A percentile compares a stretch with the other conserved stretches of the same genome.
phyloP scores from a whole-genome alignment of 1,284 basidiomycete species.

The Irpex rosettiformis region DNA sequence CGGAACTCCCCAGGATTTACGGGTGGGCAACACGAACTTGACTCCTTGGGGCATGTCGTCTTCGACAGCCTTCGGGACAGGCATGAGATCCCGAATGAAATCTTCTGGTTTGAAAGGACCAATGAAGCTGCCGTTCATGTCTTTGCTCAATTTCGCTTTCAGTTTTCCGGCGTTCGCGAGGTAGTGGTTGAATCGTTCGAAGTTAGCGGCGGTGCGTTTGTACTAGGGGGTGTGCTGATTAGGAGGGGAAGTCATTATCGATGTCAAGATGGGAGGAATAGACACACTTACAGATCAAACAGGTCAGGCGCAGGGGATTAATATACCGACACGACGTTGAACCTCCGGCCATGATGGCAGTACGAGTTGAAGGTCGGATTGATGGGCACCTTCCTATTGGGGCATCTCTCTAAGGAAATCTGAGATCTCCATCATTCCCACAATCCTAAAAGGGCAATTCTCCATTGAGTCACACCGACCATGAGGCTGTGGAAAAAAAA shows the following conservation, averaged over 20 bases:
- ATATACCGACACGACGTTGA: not conserved
- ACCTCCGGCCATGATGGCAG: no score
- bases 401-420: not conserved
- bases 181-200: not conserved
- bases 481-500: no score
- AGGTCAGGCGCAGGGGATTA: not conserved
- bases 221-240: no score
- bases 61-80: not conserved
- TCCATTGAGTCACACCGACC: no score
- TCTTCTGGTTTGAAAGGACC: not conserved
- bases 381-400: not conserved
- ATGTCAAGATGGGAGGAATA: no score
- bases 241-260: no score
- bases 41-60: not conserved
- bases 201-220: not conserved
- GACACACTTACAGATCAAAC: no score
- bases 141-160: not conserved
- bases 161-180: no score
- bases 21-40: not conserved
- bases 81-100: not conserved
- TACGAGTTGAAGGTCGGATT: not conserved
- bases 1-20: not conserved
- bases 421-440: not conserved
- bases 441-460: not conserved
- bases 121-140: not conserved